Percentiles rank a stretch among this genome's conserved stretches.
Evolutionary conservation across 768 basidiomycete species (phyloP).

Genomic region (Amanita brunnescens): DNA sequence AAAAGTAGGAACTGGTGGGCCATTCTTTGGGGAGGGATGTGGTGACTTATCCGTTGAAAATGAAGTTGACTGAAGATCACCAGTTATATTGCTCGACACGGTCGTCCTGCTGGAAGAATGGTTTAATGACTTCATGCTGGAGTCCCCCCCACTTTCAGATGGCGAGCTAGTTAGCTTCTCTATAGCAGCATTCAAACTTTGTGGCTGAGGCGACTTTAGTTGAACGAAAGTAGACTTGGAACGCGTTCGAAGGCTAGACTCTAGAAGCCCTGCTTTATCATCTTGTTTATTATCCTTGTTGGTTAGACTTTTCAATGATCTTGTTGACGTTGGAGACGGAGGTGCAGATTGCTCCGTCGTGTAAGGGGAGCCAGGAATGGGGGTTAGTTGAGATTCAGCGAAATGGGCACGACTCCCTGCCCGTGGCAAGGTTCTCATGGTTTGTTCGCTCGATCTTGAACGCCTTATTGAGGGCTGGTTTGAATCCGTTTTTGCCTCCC

Average conservation of each 20-base stretch:
- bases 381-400: constrained; percentile 39
- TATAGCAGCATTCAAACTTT: constrained; percentile 65
- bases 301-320: not conserved
- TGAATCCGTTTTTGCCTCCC: not conserved
- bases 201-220: constrained; percentile 48
- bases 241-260: constrained; percentile 36
- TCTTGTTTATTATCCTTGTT: constrained; percentile 21
- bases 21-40: constrained; percentile 18
- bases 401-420: constrained; percentile 2
- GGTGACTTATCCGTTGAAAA: constrained; percentile 18
- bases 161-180: constrained; percentile 48
- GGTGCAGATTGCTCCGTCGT: constrained; percentile 52
- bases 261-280: constrained; percentile 20
- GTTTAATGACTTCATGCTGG: constrained; percentile 17
- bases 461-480: constrained; percentile 18
- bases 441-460: constrained; percentile 22
- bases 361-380: constrained; percentile 65
- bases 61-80: constrained; percentile 15
- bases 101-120: constrained; percentile 15
- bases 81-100: constrained; percentile 7
- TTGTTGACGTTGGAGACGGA: constrained; percentile 34
- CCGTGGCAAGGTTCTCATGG: constrained; percentile 4
- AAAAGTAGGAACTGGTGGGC: constrained; percentile 27
- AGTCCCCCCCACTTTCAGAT: constrained; percentile 31
- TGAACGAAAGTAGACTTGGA: constrained; percentile 49